Base-by-base conservation (phyloP, 176 grass and related monocot species). In the Carex scoparia region DNA sequence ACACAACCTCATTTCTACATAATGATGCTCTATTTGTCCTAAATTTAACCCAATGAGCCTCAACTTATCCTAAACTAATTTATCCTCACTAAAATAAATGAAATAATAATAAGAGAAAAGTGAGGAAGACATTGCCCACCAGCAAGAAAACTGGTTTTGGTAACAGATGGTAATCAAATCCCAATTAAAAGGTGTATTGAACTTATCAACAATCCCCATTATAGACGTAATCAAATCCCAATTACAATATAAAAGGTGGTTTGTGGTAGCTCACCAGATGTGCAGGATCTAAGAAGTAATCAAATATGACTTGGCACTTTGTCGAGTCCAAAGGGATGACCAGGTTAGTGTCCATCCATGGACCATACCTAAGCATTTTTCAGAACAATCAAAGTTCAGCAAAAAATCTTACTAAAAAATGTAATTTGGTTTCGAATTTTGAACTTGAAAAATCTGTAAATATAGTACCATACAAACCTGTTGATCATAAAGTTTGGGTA, bases 401-500 rank as follows among this genome's bases (percentile, higher is more conserved):
- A 70, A 27, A 66, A 66, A 14, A 69, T 23, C 58, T 32, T 49
- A 66, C 14, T 18, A 83, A 9, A 69, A 69, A 67, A 49, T 35
- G 12, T 53, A 67, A 83, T 12, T 49, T 66, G 38, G 58, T n/a
- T 44, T 61, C 0, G 55, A 80, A 2, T 80, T 74, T 74, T 51
- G n/a, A 73, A 73, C 18, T 73, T 73, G 8, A 73, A 75, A 49
- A 65, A 5, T 1, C n/a, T 83, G 19, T 67, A 83, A 81, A 62
- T 65, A 65, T 7, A 32, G 31, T 65, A 81, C 12, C 54, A 81
- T 79, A 69, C 79, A 46, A 32, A 95, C 93, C 95, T 95, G 84
- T 98, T 98, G 73, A 98, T 92, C 93, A 98, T 98, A 81, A 98
- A 98, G 77, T 95, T 98, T 79, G 93, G 95, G 81, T 95, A 98